Percentiles rank a stretch among this genome's conserved stretches.
Evolutionary conservation across 257 asterid species (phyloP).

Genomic region (Lavandula angustifolia): DNA sequence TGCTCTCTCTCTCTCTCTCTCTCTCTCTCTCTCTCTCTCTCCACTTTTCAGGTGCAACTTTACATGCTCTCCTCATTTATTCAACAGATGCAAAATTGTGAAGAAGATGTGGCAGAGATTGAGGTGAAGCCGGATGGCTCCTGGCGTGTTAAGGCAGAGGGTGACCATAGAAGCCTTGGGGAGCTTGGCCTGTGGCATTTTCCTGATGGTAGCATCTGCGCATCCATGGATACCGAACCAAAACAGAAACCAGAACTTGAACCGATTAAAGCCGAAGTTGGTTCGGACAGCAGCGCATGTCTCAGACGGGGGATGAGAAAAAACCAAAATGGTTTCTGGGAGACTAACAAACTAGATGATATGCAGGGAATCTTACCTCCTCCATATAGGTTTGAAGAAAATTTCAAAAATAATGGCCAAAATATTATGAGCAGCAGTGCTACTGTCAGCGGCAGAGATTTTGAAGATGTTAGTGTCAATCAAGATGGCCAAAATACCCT

Average conservation of each 20-base stretch:
- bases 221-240: slow-evolving; percentile 37
- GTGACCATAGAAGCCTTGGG: slow-evolving; percentile 71
- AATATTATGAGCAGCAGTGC: slow-evolving; percentile 88
- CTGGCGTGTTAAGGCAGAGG: slow-evolving; percentile 93
- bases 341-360: slow-evolving; percentile 61
- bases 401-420: slow-evolving; percentile 42
- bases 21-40: background rate
- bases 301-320: slow-evolving; percentile 72
- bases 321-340: slow-evolving; percentile 82
- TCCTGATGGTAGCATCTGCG: slow-evolving; percentile 74
- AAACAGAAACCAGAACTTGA: slow-evolving; percentile 60
- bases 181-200: slow-evolving; percentile 91
- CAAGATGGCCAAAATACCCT: slow-evolving; percentile 72
- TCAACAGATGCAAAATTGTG: slow-evolving; percentile 64
- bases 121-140: slow-evolving; percentile 99
- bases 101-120: slow-evolving; percentile 82
- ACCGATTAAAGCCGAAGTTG: slow-evolving; percentile 72
- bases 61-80: slow-evolving; percentile 24
- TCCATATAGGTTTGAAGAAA: slow-evolving; percentile 45
- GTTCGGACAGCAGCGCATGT: slow-evolving; percentile 71
- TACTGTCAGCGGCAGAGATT: slow-evolving; percentile 85
- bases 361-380: slow-evolving; percentile 49
- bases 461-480: slow-evolving; percentile 89
- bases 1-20: background rate
- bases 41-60: slow-evolving; percentile 12